Percentiles rank a stretch among this genome's conserved stretches.
Evolutionary conservation across 768 basidiomycete species (phyloP).

Genomic region (Russula virescens): DNA sequence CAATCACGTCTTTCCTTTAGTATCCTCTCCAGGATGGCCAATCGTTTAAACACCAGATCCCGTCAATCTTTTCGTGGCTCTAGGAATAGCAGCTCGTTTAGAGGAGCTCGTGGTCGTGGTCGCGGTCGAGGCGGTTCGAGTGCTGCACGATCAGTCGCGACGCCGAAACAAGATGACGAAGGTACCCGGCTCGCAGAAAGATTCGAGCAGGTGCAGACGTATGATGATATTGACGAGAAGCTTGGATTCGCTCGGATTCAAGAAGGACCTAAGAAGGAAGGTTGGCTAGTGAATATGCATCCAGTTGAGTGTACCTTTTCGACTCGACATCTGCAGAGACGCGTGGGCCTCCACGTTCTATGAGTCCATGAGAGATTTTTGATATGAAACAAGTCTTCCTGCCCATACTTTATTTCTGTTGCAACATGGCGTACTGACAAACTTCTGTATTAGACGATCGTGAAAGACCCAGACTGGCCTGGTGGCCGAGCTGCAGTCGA

Average conservation of each 20-base stretch:
- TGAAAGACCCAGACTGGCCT: slow-evolving; percentile 81
- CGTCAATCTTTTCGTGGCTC: slow-evolving; percentile 37
- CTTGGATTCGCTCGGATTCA: slow-evolving; percentile 80
- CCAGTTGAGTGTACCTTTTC: slow-evolving; percentile 52
- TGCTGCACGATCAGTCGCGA: slow-evolving; percentile 39
- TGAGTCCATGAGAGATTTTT: not conserved
- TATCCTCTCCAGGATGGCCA: slow-evolving; percentile 12
- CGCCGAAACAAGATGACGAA: slow-evolving; percentile 77
- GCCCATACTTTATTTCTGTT: not conserved
- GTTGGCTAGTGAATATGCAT: slow-evolving; percentile 99
- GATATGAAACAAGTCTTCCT: not conserved
- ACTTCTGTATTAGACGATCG: slow-evolving; percentile 52
- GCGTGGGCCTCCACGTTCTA: not conserved
- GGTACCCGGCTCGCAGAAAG: slow-evolving; percentile 80
- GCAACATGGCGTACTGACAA: not conserved
- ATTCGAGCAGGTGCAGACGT: slow-evolving; percentile 70
- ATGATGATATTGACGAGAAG: slow-evolving; percentile 90
- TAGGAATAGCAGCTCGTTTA: slow-evolving; percentile 32
- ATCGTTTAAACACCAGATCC: slow-evolving; percentile 27
- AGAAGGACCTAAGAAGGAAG: slow-evolving; percentile 71
- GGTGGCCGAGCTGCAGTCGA: slow-evolving; percentile 89
- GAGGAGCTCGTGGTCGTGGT: slow-evolving; percentile 45
- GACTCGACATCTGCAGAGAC: not conserved
- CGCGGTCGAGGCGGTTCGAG: slow-evolving; percentile 40
- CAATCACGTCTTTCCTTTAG: not conserved